Percentiles rank a stretch among this genome's conserved stretches.
phyloP scores from a whole-genome alignment of 768 basidiomycete genomes.

The Calocybe gangraenosa region DNA sequence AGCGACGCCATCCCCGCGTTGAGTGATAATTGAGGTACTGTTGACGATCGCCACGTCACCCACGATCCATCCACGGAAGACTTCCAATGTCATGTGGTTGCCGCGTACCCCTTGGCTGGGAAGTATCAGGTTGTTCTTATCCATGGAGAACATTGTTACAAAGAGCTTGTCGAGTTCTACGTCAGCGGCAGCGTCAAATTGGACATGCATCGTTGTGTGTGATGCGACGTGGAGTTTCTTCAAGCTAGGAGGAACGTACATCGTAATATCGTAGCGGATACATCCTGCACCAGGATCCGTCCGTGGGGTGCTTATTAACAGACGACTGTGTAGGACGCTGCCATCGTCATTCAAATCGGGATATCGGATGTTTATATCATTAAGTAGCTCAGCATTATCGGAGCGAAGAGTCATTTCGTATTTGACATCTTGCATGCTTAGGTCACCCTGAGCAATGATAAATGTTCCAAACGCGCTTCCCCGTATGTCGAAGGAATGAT shows the following conservation, averaged over 20 bases:
- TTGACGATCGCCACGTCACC: constrained; percentile 48
- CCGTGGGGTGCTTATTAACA: constrained; percentile 34
- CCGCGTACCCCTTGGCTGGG: constrained; percentile 38
- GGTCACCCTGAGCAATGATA: constrained; percentile 38
- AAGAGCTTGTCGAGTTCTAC: constrained; percentile 39
- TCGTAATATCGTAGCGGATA: constrained; percentile 51
- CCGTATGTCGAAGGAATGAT: constrained; percentile 43
- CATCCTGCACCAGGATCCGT: constrained; percentile 28
- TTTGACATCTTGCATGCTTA: constrained; percentile 36
- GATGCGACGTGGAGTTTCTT: constrained; percentile 44
- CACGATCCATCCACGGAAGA: constrained; percentile 56
- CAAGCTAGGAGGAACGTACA: constrained; percentile 46
- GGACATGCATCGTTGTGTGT: constrained; percentile 41
- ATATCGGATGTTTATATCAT: constrained; percentile 31
- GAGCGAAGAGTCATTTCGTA: constrained; percentile 48
- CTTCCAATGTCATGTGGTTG: constrained; percentile 36
- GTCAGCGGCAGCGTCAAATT: constrained; percentile 41
- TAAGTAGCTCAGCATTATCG: constrained; percentile 34
- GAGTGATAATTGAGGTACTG: constrained; percentile 38
- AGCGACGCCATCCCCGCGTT: constrained; percentile 45
- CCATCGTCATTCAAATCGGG: constrained; percentile 29
- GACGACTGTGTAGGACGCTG: constrained; percentile 28
- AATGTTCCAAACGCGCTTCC: constrained; percentile 51
- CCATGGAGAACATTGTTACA: constrained; percentile 37
- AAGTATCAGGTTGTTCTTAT: constrained; percentile 42